These are phyloP conservation scores for Agaricales sp. DNA, from an alignment of 1,284 basidiomycete genomes.

Conservation along the genomic window DNA sequence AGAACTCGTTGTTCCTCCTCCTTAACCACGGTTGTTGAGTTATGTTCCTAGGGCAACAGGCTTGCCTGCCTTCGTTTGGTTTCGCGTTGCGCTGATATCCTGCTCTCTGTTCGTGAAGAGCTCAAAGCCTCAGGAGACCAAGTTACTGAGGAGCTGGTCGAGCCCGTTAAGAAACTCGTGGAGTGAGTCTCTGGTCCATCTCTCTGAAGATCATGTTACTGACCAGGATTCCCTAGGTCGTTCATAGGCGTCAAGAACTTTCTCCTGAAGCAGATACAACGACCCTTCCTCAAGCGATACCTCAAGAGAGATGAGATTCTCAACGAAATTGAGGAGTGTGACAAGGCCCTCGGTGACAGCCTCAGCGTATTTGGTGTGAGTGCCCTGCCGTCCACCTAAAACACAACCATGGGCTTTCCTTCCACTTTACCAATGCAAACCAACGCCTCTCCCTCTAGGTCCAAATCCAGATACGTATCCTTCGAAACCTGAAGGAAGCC, in stretches of 20 bases:
- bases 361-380: conserved; percentile 46
- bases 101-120: conserved; percentile 35
- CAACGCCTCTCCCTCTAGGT: conserved; percentile 18
- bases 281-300: conserved; percentile 73
- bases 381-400: too few species aligned
- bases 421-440: conserved; percentile 2
- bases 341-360: conserved; percentile 42
- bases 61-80: conserved; percentile 38
- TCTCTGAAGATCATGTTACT: conserved; percentile 4
- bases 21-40: neutral
- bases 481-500: conserved; percentile 38
- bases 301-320: conserved; percentile 66
- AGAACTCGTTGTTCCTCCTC: conserved; percentile 16
- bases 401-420: too few species aligned
- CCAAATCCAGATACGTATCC: conserved; percentile 49
- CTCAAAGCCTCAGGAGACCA: conserved; percentile 28
- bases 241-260: conserved; percentile 39
- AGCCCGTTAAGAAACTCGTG: conserved; percentile 33
- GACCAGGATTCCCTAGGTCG: conserved; percentile 18
- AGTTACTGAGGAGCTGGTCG: conserved; percentile 23
- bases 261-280: conserved; percentile 46
- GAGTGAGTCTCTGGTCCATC: conserved; percentile 30
- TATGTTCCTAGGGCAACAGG: conserved; percentile 38
- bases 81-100: conserved; percentile 40
- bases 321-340: conserved; percentile 41